Base-by-base conservation (phyloP, 371 early-diverging fungal species). In the Zychaea mexicana region DNA sequence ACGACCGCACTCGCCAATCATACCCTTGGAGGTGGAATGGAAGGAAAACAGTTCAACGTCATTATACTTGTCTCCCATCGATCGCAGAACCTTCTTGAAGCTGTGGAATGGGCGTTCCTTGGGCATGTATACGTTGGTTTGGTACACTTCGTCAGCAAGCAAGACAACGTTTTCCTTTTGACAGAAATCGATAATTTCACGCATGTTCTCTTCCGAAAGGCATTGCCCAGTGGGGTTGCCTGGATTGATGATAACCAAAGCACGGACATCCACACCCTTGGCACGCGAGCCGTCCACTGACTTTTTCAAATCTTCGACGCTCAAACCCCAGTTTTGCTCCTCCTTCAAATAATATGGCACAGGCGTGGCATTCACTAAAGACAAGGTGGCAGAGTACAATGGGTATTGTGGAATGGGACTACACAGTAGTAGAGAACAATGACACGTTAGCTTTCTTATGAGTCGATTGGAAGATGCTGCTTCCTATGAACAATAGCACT, bases 1-100 rank as follows among this genome's bases (percentile, higher is more conserved):
- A 54, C 95, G 91, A 47, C 99, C 99, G 69, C 99, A 98, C 74
- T 98, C 99, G 61, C 99, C 99, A 66, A 98, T 80, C 95, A 97
- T 92, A 52, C 99, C 99, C 80, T 98, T 98, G 49, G 96, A 96
- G 57, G 96, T 89, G 52, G 93, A 92, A 72, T 98, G 97, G 64
- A 73, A 73, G 6, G 73, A 73, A 10, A 73, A 54, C 6, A 73
- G 64, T 81, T 97, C 96, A 10, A 88, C 68, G 54, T 83, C 68
- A 4, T 83, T 73, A 70, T 82, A 87, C 7, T 67, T 52, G 6
- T 85, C 73, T 15, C 88, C 90, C 89, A 88, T 89, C 57, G 84
- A 84, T 62, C 72, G 81, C 54, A 90, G 75, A 0, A 94, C 90
- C 82, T 97, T 94, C 73, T 94, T 94, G 87, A 96, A 96, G 38